A percentile compares a stretch with the other conserved stretches of the same genome.
Conservation (phyloP, 345 rosid species). For the Euphorbia tirucalli region DNA sequence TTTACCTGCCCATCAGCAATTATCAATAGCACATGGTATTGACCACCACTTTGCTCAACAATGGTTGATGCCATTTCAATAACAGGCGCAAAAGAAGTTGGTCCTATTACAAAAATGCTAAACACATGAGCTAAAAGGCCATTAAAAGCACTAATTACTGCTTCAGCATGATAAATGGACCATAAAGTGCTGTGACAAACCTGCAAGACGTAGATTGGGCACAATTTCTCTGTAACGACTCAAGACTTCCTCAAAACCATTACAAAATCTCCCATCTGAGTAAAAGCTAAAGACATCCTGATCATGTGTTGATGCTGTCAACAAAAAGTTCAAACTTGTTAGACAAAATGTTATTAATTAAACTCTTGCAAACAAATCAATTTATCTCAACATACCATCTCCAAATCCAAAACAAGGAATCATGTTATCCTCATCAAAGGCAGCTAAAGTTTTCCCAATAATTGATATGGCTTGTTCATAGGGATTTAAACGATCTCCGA, state of each 20-base stretch:
- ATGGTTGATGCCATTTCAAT: slow-evolving; percentile 32
- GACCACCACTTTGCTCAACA: slow-evolving; percentile 33
- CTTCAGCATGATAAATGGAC: slow-evolving; percentile 7
- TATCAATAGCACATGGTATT: slow-evolving; percentile 33
- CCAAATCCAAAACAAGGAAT: slow-evolving; percentile 38
- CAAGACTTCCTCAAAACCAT: slow-evolving; percentile 36
- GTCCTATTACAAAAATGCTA: slow-evolving; percentile 1
- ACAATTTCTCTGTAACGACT: slow-evolving; percentile 33
- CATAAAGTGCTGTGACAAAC: slow-evolving; percentile 10
- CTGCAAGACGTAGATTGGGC: slow-evolving; percentile 35
- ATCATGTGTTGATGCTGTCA: slow-evolving; percentile 33
- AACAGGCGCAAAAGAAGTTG: slow-evolving; percentile 32
- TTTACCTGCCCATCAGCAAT: slow-evolving; percentile 36
- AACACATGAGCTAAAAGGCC: slow-evolving; percentile 7
- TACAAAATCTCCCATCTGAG: slow-evolving; percentile 26
- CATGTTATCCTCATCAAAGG: slow-evolving; percentile 36
- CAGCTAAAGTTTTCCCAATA: slow-evolving; percentile 31
- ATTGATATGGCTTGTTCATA: slow-evolving; percentile 34
- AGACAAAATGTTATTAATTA: slow-evolving; percentile 2
- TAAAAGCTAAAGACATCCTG: slow-evolving; percentile 34
- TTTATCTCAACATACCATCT: slow-evolving; percentile 29
- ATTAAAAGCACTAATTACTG: slow-evolving; percentile 8
- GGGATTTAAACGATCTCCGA: slow-evolving; percentile 31
- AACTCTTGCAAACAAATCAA: background rate
- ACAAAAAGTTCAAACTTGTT: slow-evolving; percentile 15